Evolutionary conservation across 2,329 filamentous ascomycete genomes (phyloP).

Genomic region (Dothistroma septosporum): DNA sequence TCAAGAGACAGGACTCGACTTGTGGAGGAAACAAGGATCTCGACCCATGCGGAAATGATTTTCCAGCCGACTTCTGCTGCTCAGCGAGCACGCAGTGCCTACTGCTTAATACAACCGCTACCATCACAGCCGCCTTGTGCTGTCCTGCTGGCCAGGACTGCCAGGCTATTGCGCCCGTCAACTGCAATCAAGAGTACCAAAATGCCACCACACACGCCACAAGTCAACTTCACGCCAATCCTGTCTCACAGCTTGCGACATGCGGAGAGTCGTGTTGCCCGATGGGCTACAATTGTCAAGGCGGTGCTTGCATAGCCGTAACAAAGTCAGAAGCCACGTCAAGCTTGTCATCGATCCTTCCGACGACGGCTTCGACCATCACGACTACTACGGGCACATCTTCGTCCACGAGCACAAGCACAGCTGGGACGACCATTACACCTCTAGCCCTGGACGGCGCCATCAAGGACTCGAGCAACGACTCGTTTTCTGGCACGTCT

Average conservation of each 20-base stretch:
- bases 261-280: conserved; percentile 66
- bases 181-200: conserved; percentile 60
- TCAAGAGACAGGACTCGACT: conserved; percentile 31
- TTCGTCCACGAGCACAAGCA: not conserved
- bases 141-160: conserved; percentile 61
- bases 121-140: conserved; percentile 66
- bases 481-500: conserved; percentile 31
- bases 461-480: not conserved
- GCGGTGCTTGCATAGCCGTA: conserved; percentile 53
- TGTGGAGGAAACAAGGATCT: conserved; percentile 51
- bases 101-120: conserved; percentile 56
- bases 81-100: conserved; percentile 52
- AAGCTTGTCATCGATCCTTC: conserved; percentile 5
- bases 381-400: conserved; percentile 9
- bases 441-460: conserved; percentile 19
- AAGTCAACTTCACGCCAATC: conserved; percentile 63
- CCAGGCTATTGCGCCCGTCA: conserved; percentile 58
- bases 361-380: conserved; percentile 10
- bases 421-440: not conserved
- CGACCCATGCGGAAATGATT: conserved; percentile 50
- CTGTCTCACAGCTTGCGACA: conserved; percentile 51
- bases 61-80: conserved; percentile 68
- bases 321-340: conserved; percentile 12
- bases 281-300: conserved; percentile 64
- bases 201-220: conserved; percentile 55